A percentile compares a stretch with the other conserved stretches of the same genome.
Evolutionary conservation across 2,329 filamentous ascomycete species (phyloP).

Genomic region (Erysiphe pisi): DNA sequence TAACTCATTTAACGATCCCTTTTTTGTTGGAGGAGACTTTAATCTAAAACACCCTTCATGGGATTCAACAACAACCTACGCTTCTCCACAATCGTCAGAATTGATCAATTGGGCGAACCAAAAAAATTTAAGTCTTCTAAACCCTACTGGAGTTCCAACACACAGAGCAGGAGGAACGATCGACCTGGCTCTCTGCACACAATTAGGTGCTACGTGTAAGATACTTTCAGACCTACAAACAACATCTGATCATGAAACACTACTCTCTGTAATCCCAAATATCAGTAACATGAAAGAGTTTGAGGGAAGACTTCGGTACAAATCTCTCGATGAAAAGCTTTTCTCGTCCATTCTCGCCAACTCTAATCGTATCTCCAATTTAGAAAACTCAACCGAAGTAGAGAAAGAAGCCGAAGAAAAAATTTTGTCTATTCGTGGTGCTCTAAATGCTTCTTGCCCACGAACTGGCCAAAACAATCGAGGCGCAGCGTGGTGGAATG

Average conservation of each 20-base stretch:
- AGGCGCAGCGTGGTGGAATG: neutral
- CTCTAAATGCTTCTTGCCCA: neutral
- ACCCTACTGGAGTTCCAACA: neutral
- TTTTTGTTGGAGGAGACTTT: conserved; percentile 23
- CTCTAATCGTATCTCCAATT: neutral
- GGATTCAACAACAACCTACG: neutral
- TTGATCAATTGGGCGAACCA: neutral
- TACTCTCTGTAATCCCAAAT: neutral
- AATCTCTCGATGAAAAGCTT: neutral
- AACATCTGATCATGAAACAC: neutral
- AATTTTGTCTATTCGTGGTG: neutral
- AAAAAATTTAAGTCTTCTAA: neutral
- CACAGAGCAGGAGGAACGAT: neutral
- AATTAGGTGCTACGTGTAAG: neutral
- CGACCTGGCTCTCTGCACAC: neutral
- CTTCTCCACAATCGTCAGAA: neutral
- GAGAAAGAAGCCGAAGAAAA: neutral
- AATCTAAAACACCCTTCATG: conserved; percentile 18
- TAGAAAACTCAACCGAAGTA: neutral
- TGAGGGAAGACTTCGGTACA: neutral
- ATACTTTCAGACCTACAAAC: neutral
- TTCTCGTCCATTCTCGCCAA: neutral
- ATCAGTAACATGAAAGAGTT: neutral
- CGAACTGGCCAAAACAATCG: neutral
- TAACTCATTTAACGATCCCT: neutral